Evolutionary conservation across 2,329 filamentous ascomycete species (phyloP).

Genomic region (Phyllosticta ampelicida): DNA sequence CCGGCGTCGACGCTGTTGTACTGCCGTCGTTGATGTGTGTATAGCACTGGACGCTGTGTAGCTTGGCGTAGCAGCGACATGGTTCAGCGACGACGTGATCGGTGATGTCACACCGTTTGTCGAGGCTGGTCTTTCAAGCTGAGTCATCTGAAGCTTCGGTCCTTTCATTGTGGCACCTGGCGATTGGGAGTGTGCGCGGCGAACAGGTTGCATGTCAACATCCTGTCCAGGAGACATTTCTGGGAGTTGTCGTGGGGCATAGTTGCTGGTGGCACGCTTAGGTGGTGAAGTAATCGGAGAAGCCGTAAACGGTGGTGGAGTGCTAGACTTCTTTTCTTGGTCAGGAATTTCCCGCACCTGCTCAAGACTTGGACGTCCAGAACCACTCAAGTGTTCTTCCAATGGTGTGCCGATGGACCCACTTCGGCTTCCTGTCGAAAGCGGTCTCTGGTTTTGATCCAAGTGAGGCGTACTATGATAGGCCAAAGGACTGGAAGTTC

Average conservation of each 20-base stretch:
- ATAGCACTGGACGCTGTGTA: constrained; percentile 15
- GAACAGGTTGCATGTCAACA: not conserved
- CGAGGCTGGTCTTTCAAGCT: constrained; percentile 44
- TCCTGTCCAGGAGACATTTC: constrained; percentile 6
- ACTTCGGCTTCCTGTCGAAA: constrained; percentile 1
- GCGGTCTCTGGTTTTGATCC: constrained; percentile 15
- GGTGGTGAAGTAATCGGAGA: constrained; percentile 31
- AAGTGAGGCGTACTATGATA: constrained; percentile 33
- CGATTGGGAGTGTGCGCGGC: constrained; percentile 46
- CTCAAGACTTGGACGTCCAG: constrained; percentile 3
- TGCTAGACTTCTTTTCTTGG: constrained; percentile 15
- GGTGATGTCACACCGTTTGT: constrained; percentile 38
- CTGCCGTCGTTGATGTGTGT: not conserved
- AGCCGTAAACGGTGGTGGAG: constrained; percentile 23
- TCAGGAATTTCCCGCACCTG: constrained; percentile 21
- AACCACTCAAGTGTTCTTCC: not conserved
- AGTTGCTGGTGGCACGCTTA: constrained; percentile 19
- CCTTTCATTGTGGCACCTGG: constrained; percentile 44
- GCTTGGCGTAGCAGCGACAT: constrained; percentile 16
- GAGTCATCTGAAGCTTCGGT: constrained; percentile 32
- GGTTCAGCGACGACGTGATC: constrained; percentile 12
- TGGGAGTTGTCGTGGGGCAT: constrained; percentile 35
- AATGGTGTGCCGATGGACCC: constrained; percentile 3
- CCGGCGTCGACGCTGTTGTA: constrained; percentile 21
- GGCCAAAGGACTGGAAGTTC: constrained; percentile 55